These are phyloP conservation scores for Trichoderma gamsii DNA, from an alignment of 495 filamentous ascomycete species.

Conservation along the genomic window DNA sequence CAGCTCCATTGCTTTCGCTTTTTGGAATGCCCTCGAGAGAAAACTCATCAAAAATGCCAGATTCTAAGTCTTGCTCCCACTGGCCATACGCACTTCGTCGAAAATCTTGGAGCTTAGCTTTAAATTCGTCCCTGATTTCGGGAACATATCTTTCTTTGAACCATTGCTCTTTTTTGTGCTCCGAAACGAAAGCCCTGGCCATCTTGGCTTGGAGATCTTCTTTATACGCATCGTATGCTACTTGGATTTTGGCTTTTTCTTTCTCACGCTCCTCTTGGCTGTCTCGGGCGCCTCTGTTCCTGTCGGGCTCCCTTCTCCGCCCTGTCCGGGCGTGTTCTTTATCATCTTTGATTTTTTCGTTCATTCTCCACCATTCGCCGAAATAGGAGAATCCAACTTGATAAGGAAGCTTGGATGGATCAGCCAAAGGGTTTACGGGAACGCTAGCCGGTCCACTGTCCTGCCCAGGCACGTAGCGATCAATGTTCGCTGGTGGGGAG, in stretches of 20 bases:
- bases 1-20: constrained; percentile 80
- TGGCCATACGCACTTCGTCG: constrained; percentile 66
- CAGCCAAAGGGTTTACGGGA: constrained; percentile 61
- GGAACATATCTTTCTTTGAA: constrained; percentile 93
- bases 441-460: constrained; percentile 53
- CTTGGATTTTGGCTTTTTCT: constrained; percentile 84
- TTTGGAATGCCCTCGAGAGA: constrained; percentile 94
- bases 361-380: constrained; percentile 90
- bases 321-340: constrained; percentile 72
- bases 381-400: constrained; percentile 97
- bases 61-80: constrained; percentile 79
- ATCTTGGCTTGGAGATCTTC: constrained; percentile 89
- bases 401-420: constrained; percentile 79
- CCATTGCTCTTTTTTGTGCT: constrained; percentile 93
- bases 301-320: constrained; percentile 62
- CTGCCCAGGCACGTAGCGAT: constrained; percentile 92
- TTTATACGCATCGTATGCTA: constrained; percentile 89
- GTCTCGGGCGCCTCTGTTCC: constrained; percentile 69
- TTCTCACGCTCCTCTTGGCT: constrained; percentile 78
- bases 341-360: constrained; percentile 81
- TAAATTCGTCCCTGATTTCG: constrained; percentile 65
- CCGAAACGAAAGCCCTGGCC: constrained; percentile 78
- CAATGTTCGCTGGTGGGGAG: constrained; percentile 69
- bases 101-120: constrained; percentile 63
- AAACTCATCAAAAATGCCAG: constrained; percentile 85